Conservation (phyloP, 768 basidiomycete genomes). For the Fibroporia radiculosa region DNA sequence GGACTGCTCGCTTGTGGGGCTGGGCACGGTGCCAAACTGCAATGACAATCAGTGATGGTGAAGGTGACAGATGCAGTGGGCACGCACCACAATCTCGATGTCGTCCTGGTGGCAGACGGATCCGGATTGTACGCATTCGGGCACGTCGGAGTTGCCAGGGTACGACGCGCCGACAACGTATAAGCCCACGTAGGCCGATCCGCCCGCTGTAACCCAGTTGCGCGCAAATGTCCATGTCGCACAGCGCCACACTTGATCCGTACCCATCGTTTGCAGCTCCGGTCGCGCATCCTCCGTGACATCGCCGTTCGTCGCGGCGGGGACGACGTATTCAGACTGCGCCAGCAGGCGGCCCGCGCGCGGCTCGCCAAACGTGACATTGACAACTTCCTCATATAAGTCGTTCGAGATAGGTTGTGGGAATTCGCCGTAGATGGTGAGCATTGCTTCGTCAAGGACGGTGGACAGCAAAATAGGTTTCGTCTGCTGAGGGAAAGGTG, state of each 20-base stretch:
- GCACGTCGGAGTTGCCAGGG: constrained; percentile 48
- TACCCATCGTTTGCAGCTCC: constrained; percentile 52
- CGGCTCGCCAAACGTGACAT: constrained; percentile 36
- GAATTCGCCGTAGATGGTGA: constrained; percentile 45
- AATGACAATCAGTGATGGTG: constrained; percentile 12
- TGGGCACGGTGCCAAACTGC: constrained; percentile 47
- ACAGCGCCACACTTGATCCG: constrained; percentile 67
- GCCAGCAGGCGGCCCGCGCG: constrained; percentile 36
- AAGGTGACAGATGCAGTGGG: constrained; percentile 1
- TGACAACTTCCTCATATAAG: constrained; percentile 32
- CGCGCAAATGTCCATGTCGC: constrained; percentile 65
- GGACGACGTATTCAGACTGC: constrained; percentile 39
- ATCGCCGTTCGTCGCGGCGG: constrained; percentile 19
- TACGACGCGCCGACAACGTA: constrained; percentile 66
- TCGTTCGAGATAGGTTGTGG: constrained; percentile 29
- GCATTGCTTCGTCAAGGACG: constrained; percentile 64
- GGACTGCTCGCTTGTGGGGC: constrained; percentile 47
- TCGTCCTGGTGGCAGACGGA: constrained; percentile 78
- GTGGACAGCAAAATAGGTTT: constrained; percentile 70
- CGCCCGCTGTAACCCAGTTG: constrained; percentile 58
- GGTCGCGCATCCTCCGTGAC: constrained; percentile 41
- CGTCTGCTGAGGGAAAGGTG: constrained; percentile 47
- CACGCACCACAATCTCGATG: constrained; percentile 65
- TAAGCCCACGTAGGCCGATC: constrained; percentile 58
- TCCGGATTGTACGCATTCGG: constrained; percentile 49